Evolutionary conservation across 139 green algal species (phyloP), one percentile per base, ranked within the genome.

Genomic region (Axilococcus clingmanii): DNA sequence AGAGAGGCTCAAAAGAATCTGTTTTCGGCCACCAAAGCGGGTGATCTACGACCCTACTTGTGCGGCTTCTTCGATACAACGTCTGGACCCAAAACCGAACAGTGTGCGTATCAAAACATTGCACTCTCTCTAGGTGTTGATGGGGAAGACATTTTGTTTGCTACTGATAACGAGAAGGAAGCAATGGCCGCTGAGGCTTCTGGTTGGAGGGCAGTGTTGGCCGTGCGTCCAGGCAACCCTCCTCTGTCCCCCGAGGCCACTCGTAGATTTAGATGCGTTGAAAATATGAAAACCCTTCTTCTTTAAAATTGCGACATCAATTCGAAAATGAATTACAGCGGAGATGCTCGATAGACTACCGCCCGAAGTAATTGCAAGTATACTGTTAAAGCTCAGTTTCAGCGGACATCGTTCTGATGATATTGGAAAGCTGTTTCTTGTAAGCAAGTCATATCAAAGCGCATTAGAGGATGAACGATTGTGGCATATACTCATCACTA

Each of bases 1-100:
- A 55, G 84, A 19, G 40, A 67, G 23, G 77, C 77, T 4, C 79
- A 88, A 65, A 35, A 40, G 2, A 46, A 86, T 52, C 59, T 89
- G 33, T 84, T 89, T 52, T 58, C 36, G 3, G 42, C 79, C 61
- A 80, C 68, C 32, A 69, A 66, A 1, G 69, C 59, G 8, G 89
- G 89, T 12, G 89, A 97, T 61, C 58, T 97, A 59, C 71, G 83
- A 5, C 71, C 63, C 2, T 88, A 91, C 68, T 66, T 97, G 33
- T 69, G 48, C 34, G 89, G 88, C 45, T 97, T 88, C 71, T 97
- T 97, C 52, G 89, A 97, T 79, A 96, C 89, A 32, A 86, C 61
- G 25, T 74, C 55, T 6, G 89, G 89, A 0, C 27, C 72, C 31
- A 95, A 95, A 71, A 57, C 65, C 3, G 63, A 83, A 29, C 25